A percentile compares a stretch with the other conserved stretches of the same genome.
phyloP scores from a whole-genome alignment of 106 monocot genomes.

The Phalaenopsis aphrodite region DNA sequence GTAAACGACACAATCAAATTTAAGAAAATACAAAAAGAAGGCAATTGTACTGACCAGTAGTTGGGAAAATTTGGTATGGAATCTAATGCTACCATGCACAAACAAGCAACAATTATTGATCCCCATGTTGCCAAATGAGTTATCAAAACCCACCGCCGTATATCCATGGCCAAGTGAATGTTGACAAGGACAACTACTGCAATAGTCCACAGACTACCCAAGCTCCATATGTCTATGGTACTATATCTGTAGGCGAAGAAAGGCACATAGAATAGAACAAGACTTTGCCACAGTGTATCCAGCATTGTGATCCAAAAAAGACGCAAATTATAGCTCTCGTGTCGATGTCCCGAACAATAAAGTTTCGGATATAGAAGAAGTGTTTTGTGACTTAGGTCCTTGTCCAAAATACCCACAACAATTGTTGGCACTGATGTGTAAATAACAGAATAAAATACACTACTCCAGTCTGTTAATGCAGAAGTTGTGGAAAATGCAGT shows the following conservation, averaged over 20 bases:
- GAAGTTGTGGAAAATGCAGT: conserved; percentile 89
- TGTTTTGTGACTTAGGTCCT: conserved; percentile 80
- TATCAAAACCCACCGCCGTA: conserved; percentile 68
- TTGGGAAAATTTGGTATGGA: conserved; percentile 86
- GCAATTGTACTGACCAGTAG: conserved; percentile 58
- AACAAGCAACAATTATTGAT: conserved; percentile 63
- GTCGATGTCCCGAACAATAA: conserved; percentile 77
- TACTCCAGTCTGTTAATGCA: conserved; percentile 95
- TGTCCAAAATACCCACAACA: conserved; percentile 86
- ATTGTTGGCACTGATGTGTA: conserved; percentile 94
- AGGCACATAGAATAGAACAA: conserved; percentile 90
- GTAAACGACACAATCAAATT: neutral
- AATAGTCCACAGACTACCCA: conserved; percentile 95
- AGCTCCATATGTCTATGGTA: conserved; percentile 86
- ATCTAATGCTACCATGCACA: conserved; percentile 82
- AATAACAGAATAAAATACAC: conserved; percentile 93
- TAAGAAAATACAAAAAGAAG: conserved; percentile 6
- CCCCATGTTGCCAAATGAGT: conserved; percentile 92
- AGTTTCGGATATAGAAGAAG: conserved; percentile 81
- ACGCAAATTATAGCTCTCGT: conserved; percentile 83
- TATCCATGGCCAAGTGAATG: conserved; percentile 92
- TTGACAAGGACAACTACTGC: conserved; percentile 92
- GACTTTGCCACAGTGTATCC: conserved; percentile 97
- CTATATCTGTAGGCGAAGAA: conserved; percentile 65
- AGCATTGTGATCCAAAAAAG: conserved; percentile 95